Evolutionary conservation across 441 rosid genomes (phyloP), one percentile per base, ranked within the genome.

Genomic region (Theobroma grandiflorum): DNA sequence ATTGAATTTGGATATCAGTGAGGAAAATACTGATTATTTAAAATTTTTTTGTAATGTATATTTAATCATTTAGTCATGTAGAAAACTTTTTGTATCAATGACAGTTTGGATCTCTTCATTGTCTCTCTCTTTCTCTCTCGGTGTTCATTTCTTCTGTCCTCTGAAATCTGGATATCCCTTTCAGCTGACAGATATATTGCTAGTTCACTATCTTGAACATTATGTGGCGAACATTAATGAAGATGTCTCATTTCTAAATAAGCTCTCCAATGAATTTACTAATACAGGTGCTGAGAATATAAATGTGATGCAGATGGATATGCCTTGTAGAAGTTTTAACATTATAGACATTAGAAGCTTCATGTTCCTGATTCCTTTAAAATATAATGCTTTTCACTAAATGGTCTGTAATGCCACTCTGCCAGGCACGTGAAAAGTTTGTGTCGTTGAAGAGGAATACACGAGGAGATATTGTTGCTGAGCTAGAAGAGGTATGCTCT

Each of bases 401-500:
- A 22, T 66, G 42, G 42, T 22, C 38, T 66, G 6, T 59, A 58
- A 55, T 72, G 71, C 52, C 73, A 53, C 72, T 15, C 81, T 87
- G 80, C 71, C 86, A 95, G 98, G 91, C 99, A 5, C 97, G 98
- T 18, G 98, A 95, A 74, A 95, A 90, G 83, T 92, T 94, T 86
- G 92, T 92, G 42, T 93, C 99, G 55, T 89, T 95, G 82, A 94
- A 92, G 91, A 95, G 90, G 91, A 95, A 84, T 87, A 87, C 98
- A 52, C 87, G 88, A 75, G 94, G 84, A 72, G 97, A 94, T 73
- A 83, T 94, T 84, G 87, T 95, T 86, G 92, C 94, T 35, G 96
- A 90, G 84, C 87, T 92, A 72, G 99, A 95, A 90, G 98, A 95
- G 99, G 99, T 94, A 89, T 63, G 66, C 37, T 70, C 58, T 65